Evolutionary conservation across 495 filamentous ascomycete genomes (phyloP).

Genomic region (Tuber microsphaerosporum): DNA sequence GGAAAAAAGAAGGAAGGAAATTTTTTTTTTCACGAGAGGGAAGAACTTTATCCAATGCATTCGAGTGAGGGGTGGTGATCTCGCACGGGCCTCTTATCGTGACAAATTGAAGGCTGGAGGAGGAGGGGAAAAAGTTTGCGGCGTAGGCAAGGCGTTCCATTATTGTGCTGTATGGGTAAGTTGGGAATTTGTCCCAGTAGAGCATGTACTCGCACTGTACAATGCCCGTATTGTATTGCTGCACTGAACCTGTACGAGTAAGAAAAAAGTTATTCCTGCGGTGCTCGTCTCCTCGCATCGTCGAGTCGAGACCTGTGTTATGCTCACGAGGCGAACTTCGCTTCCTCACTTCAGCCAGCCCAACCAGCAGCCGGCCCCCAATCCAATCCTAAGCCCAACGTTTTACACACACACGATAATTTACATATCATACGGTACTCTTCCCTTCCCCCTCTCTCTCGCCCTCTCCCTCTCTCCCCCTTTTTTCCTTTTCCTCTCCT

Average conservation of each 20-base stretch:
- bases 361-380: background rate
- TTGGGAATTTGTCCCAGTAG: background rate
- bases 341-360: background rate
- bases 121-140: background rate
- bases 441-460: background rate
- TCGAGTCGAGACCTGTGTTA: background rate
- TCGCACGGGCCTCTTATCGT: background rate
- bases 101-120: background rate
- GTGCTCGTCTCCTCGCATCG: background rate
- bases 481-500: background rate
- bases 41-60: background rate
- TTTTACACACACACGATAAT: constrained; percentile 3
- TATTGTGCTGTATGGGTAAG: background rate
- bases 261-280: background rate
- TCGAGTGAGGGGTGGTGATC: background rate
- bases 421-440: background rate
- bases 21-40: too few species aligned
- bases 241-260: background rate
- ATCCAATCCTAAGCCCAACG: background rate
- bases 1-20: background rate
- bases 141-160: background rate
- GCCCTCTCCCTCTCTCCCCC: background rate
- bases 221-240: background rate
- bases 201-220: background rate
- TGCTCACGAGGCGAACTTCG: constrained; percentile 1